These are phyloP conservation scores for Boletus sp. DNA, from an alignment of 768 basidiomycete species.

Conservation along the genomic window DNA sequence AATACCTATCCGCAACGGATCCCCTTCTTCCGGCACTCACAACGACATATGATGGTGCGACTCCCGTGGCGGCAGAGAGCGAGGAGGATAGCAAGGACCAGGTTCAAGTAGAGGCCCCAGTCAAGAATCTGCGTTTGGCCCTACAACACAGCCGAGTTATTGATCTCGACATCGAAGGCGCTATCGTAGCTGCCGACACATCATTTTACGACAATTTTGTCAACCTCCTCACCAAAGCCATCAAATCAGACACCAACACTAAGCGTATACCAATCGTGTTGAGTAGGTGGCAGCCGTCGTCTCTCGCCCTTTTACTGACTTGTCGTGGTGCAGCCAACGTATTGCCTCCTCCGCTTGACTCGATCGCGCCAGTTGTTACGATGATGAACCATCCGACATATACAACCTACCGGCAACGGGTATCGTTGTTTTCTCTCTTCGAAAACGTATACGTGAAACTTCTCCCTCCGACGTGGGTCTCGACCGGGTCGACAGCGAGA, in stretches of 20 bases:
- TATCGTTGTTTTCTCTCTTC: slow-evolving; percentile 70
- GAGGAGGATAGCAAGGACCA: slow-evolving; percentile 17
- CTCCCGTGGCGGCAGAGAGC: slow-evolving; percentile 32
- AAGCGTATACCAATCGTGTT: slow-evolving; percentile 59
- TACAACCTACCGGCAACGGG: slow-evolving; percentile 65
- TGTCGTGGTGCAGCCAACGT: slow-evolving; percentile 55
- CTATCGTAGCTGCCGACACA: slow-evolving; percentile 44
- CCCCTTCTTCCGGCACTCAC: slow-evolving; percentile 37
- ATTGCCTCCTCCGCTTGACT: slow-evolving; percentile 74
- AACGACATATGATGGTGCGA: slow-evolving; percentile 50
- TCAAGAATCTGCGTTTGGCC: slow-evolving; percentile 63
- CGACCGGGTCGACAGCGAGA: slow-evolving; percentile 38
- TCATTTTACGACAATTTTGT: slow-evolving; percentile 64
- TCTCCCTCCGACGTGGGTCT: slow-evolving; percentile 72
- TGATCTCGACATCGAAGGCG: slow-evolving; percentile 64
- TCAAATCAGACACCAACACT: slow-evolving; percentile 21
- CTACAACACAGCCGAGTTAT: slow-evolving; percentile 59
- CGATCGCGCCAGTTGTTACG: slow-evolving; percentile 69
- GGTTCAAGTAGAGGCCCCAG: slow-evolving; percentile 36
- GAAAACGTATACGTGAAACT: slow-evolving; percentile 72
- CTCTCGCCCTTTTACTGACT: not conserved
- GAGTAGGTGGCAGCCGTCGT: slow-evolving; percentile 38
- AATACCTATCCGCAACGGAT: slow-evolving; percentile 27
- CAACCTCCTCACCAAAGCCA: slow-evolving; percentile 66
- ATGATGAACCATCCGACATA: slow-evolving; percentile 78